Base-by-base conservation (phyloP, 208 protist species). In the Zelonia costaricensis region DNA sequence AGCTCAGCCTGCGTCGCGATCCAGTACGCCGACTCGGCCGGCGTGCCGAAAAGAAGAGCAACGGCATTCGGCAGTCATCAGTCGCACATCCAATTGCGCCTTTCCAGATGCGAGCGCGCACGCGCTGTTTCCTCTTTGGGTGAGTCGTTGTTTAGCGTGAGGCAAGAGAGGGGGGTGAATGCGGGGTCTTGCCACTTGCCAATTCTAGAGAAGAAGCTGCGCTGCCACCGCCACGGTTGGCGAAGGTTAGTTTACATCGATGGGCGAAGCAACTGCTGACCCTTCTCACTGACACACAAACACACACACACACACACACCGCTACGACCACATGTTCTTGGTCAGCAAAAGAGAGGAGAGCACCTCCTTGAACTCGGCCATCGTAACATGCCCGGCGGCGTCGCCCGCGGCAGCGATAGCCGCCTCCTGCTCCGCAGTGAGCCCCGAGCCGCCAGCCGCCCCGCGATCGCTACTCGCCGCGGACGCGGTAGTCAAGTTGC, bases 311-410 rank as follows among this genome's bases (percentile, higher is more conserved):
- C 39, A 0, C 23, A 39, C 22, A 0, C 8, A 2, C 13, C 59
- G 46, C 42, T 61, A 61, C 0, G 80, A 78, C 78, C 83, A 95
- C 54, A 86, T 69, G 20, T 88, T 86, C 46, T 74, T 79, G 3
- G 78, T 88, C 1, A 87, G 62, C 1, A 95, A 75, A 52, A 82
- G 76, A 42, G 80, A 80, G 15, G 82, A 65, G 4, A 95, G 57
- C 2, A 95, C 83, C 44, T 87, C 75, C 57, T 91, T 95, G 68
- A 93, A 95, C n/a, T 79, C 81, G n/a, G 88, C 80, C 44, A 91
- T 52, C 20, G 76, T 73, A 16, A 96, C 87, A 36, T 74, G 82
- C 6, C 90, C 90, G 12, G 89, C 43, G n/a, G 74, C 75, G 58
- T 93, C 90, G 4, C 77, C 80, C 2, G 87, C 90, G 16, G 54